These are phyloP conservation scores for Noccaea caerulescens DNA, from an alignment of 345 rosid genomes.

Conservation along the genomic window DNA sequence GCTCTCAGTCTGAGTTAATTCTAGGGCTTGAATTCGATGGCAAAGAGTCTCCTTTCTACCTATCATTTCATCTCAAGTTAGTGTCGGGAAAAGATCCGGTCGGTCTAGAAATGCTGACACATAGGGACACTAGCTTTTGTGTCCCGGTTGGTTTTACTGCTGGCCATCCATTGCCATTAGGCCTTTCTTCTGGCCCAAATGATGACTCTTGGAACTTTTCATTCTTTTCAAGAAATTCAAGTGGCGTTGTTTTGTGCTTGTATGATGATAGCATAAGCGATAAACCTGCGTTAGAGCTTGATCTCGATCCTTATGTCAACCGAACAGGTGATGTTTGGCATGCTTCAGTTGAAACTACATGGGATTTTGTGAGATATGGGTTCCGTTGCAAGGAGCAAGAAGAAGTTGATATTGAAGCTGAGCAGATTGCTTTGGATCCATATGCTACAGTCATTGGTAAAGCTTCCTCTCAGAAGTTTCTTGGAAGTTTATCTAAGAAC, in stretches of 20 bases:
- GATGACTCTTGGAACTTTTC: constrained; percentile 72
- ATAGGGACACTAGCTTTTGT: constrained; percentile 61
- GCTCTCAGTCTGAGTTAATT: constrained; percentile 48
- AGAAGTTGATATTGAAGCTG: constrained; percentile 40
- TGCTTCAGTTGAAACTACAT: constrained; percentile 59
- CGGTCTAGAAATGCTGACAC: constrained; percentile 61
- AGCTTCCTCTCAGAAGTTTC: constrained; percentile 48
- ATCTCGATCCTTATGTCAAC: constrained; percentile 85
- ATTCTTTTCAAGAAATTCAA: constrained; percentile 64
- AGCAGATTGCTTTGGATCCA: constrained; percentile 69
- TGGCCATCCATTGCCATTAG: constrained; percentile 75
- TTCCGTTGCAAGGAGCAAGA: constrained; percentile 60
- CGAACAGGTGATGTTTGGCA: constrained; percentile 92
- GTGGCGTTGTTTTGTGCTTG: constrained; percentile 68
- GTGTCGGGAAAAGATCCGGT: constrained; percentile 35
- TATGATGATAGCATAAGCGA: constrained; percentile 57
- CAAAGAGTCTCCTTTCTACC: constrained; percentile 66
- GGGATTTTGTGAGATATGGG: constrained; percentile 63
- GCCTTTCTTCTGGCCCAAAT: constrained; percentile 68
- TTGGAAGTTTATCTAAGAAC: constrained; percentile 56
- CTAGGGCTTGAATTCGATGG: constrained; percentile 74
- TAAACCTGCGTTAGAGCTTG: constrained; percentile 82
- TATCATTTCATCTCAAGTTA: constrained; percentile 73
- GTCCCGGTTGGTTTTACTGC: constrained; percentile 78
- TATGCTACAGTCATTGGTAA: constrained; percentile 62